Percentiles rank a stretch among this genome's conserved stretches.
These are phyloP conservation scores for Corymbia calophylla DNA, from an alignment of 441 rosid species.

Conservation along the genomic window DNA sequence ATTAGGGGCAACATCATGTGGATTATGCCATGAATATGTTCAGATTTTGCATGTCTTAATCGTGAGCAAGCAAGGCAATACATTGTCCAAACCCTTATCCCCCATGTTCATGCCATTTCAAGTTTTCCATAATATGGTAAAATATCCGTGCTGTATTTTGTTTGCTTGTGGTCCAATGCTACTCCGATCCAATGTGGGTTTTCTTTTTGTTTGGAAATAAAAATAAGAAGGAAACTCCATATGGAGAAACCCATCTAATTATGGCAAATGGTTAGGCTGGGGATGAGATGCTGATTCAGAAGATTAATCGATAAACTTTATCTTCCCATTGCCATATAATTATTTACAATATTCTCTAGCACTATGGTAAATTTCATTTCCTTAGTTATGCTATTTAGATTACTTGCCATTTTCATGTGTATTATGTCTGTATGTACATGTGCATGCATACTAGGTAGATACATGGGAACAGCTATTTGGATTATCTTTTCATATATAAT, in stretches of 20 bases:
- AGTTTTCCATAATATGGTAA: not conserved
- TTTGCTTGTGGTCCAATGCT: not conserved
- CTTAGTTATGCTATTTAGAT: not conserved
- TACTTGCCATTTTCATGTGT: not conserved
- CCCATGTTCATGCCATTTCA: not conserved
- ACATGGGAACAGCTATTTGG: not conserved
- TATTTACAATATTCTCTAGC: not conserved
- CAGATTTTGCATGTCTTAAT: not conserved
- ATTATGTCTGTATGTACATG: not conserved
- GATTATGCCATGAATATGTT: not conserved
- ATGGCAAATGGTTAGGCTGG: not conserved
- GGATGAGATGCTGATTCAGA: not conserved
- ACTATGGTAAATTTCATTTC: not conserved
- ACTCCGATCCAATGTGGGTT: not conserved
- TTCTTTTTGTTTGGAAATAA: not conserved
- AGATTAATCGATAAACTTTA: not conserved
- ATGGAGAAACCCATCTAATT: not conserved
- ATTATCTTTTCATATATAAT: not conserved
- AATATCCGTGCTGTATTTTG: not conserved
- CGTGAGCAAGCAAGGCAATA: not conserved
- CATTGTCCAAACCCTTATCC: not conserved
- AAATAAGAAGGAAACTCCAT: not conserved
- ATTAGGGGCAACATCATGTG: not conserved
- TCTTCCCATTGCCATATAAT: not conserved
- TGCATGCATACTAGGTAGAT: not conserved